A percentile compares a stretch with the other conserved stretches of the same genome.
Evolutionary conservation across 331 rosid species (phyloP).

Genomic region (Dryas integrifolia): DNA sequence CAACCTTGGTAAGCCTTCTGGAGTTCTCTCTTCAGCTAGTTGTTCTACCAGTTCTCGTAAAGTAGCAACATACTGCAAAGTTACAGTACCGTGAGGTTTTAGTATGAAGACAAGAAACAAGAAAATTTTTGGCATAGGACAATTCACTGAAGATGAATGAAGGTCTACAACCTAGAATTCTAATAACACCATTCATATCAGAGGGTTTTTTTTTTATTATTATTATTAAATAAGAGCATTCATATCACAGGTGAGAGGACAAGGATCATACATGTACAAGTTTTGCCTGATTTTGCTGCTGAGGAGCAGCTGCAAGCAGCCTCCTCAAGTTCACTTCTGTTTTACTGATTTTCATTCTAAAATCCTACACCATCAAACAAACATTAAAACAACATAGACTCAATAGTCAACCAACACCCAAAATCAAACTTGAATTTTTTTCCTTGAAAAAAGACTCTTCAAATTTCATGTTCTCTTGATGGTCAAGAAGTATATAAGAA

Average conservation of each 20-base stretch:
- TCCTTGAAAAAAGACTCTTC: too few relatives aligned
- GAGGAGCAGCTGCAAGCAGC: conserved; percentile 86
- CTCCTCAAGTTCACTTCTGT: conserved; percentile 84
- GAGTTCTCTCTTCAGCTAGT: conserved; percentile 75
- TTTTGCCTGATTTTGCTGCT: conserved; percentile 76
- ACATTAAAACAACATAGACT: not conserved
- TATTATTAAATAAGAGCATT: too few relatives aligned
- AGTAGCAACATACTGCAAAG: conserved; percentile 78
- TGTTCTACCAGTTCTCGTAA: conserved; percentile 81
- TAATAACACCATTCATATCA: not conserved
- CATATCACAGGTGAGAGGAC: conserved; percentile 17
- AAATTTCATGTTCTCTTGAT: too few relatives aligned
- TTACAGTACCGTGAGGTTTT: not conserved
- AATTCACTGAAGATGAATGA: not conserved
- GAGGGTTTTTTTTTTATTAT: not conserved
- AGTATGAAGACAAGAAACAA: too few relatives aligned
- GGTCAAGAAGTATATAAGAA: too few relatives aligned
- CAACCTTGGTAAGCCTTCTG: conserved; percentile 76
- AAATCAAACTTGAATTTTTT: not conserved
- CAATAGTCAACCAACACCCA: not conserved
- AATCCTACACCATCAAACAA: not conserved
- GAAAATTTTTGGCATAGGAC: not conserved
- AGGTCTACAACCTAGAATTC: not conserved
- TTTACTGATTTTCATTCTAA: conserved; percentile 68
- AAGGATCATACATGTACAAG: conserved; percentile 59